These are phyloP conservation scores for Trichoderma asperelloides DNA, from an alignment of 495 filamentous ascomycete species.

Conservation along the genomic window DNA sequence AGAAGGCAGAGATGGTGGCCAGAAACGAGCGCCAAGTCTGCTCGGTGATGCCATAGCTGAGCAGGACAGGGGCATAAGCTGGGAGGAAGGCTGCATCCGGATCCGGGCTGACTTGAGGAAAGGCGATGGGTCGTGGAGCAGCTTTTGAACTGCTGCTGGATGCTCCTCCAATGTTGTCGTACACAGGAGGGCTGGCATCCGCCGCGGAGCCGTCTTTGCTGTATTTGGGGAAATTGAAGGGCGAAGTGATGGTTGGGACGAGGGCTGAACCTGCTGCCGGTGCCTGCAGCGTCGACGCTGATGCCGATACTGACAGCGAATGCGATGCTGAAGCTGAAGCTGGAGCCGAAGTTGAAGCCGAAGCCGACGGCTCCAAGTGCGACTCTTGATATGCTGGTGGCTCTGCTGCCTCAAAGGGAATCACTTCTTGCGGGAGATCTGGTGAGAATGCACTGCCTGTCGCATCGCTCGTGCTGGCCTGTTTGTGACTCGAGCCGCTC, in stretches of 20 bases:
- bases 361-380: background rate
- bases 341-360: background rate
- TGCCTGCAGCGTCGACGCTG: background rate
- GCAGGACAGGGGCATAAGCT: conserved; percentile 18
- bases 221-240: conserved; percentile 24
- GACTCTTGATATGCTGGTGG: background rate
- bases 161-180: conserved; percentile 6
- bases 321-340: background rate
- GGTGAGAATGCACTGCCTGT: background rate
- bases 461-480: background rate
- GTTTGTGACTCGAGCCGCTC: background rate
- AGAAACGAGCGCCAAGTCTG: conserved; percentile 22
- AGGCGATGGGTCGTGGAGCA: conserved; percentile 17
- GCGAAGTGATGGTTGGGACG: conserved; percentile 17
- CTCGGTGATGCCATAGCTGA: conserved; percentile 19
- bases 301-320: background rate
- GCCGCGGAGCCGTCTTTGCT: background rate
- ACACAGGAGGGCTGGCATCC: background rate
- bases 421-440: background rate
- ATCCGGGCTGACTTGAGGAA: conserved; percentile 20
- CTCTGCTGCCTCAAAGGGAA: background rate
- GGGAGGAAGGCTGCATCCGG: conserved; percentile 20
- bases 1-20: conserved; percentile 23
- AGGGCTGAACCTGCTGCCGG: background rate
- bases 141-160: conserved; percentile 9